A percentile compares a stretch with the other conserved stretches of the same genome.
These are phyloP conservation scores for Isatis tinctoria DNA, from an alignment of 345 rosid genomes.

Conservation along the genomic window DNA sequence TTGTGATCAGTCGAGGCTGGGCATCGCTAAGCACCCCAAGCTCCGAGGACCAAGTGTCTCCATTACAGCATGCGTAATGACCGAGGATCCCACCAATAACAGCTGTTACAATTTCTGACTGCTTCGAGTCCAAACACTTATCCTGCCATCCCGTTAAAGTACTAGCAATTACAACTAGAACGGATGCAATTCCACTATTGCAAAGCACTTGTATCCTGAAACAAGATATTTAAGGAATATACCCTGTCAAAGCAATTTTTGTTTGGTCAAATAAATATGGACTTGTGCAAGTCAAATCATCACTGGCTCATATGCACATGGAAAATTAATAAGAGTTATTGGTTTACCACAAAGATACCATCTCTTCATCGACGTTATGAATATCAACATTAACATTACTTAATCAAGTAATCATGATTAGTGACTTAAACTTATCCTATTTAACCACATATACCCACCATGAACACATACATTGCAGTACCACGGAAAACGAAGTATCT, in stretches of 20 bases:
- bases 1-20: constrained; percentile 88
- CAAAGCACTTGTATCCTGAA: constrained; percentile 84
- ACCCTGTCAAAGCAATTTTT: constrained; percentile 14
- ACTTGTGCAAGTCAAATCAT: background rate
- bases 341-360: background rate
- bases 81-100: constrained; percentile 88
- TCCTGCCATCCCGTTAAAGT: constrained; percentile 62
- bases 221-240: constrained; percentile 23
- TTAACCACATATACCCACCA: background rate
- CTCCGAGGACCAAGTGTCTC: constrained; percentile 99
- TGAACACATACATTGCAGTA: background rate
- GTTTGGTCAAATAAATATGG: background rate
- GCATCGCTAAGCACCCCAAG: constrained; percentile 88
- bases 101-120: constrained; percentile 47
- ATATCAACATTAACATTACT: background rate
- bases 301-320: background rate
- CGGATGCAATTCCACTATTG: constrained; percentile 71
- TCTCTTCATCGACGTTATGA: background rate
- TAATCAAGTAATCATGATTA: background rate
- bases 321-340: background rate
- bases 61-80: constrained; percentile 85
- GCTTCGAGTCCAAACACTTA: constrained; percentile 63
- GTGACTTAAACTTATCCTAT: background rate
- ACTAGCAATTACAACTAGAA: constrained; percentile 50
- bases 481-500: background rate